Evolutionary conservation across 805 yeast genomes (phyloP).

Genomic region (Candida takata): DNA sequence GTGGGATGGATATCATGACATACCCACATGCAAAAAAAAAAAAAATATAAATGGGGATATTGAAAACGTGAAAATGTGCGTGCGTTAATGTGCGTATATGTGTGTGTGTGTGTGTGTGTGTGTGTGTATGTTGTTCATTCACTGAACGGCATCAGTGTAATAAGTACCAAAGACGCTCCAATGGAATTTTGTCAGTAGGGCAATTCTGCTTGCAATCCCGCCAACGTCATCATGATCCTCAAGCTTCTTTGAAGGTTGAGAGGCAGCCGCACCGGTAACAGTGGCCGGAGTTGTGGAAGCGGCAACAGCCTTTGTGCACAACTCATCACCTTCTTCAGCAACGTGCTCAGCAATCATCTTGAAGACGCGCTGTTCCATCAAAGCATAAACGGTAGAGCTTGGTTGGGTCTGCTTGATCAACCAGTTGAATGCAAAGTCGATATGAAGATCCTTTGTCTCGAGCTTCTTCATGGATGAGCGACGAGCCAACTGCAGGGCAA

Average conservation of each 20-base stretch:
- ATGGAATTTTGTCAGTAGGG: slow-evolving; percentile 56
- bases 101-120: background rate
- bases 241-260: slow-evolving; percentile 16
- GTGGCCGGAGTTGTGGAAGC: slow-evolving; percentile 8
- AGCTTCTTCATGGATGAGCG: slow-evolving; percentile 23
- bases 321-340: slow-evolving; percentile 18
- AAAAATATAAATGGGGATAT: background rate
- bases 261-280: slow-evolving; percentile 8
- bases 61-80: too few species aligned
- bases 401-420: slow-evolving; percentile 83
- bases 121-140: background rate
- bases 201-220: slow-evolving; percentile 53
- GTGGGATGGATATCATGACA: too few species aligned
- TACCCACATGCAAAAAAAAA: slow-evolving; percentile 1
- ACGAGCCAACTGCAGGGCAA: slow-evolving; percentile 61
- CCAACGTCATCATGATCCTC: slow-evolving; percentile 51
- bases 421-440: slow-evolving; percentile 68
- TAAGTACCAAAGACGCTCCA: slow-evolving; percentile 77
- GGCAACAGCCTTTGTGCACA: slow-evolving; percentile 5
- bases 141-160: slow-evolving; percentile 29
- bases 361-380: slow-evolving; percentile 64
- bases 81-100: background rate
- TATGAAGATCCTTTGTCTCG: slow-evolving; percentile 11
- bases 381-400: slow-evolving; percentile 62
- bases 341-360: slow-evolving; percentile 37